Evolutionary conservation across 108 stramenopile genomes (phyloP).

Genomic region (Conticribra weissflogii): DNA sequence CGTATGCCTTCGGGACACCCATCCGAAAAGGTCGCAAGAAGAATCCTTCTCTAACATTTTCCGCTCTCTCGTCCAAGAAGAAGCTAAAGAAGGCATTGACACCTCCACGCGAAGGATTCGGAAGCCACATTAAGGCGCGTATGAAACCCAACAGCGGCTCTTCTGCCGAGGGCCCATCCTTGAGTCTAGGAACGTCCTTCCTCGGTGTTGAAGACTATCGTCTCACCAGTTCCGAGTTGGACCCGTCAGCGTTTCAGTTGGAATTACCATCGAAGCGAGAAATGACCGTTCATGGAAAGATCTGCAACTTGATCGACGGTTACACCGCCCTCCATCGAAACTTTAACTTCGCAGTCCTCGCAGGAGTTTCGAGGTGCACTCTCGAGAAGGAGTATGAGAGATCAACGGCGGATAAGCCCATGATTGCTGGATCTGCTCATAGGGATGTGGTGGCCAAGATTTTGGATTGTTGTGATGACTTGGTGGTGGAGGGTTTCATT

Average conservation of each 20-base stretch:
- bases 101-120: conserved; percentile 36
- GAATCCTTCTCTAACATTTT: conserved; percentile 2
- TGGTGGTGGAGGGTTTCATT: conserved; percentile 59
- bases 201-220: conserved; percentile 30
- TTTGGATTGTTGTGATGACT: conserved; percentile 61
- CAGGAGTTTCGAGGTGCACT: conserved; percentile 30
- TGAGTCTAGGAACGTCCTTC: conserved; percentile 6
- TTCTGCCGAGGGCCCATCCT: not conserved
- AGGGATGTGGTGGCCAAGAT: conserved; percentile 60
- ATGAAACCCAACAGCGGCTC: not conserved
- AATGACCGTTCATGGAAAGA: conserved; percentile 42
- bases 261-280: conserved; percentile 69
- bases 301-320: conserved; percentile 58
- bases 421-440: conserved; percentile 52
- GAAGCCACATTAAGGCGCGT: conserved; percentile 22
- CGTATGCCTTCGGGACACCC: conserved; percentile 15
- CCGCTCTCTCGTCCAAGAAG: conserved; percentile 11
- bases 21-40: conserved; percentile 14
- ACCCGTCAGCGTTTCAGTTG: conserved; percentile 70
- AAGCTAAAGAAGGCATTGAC: conserved; percentile 40
- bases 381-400: conserved; percentile 49
- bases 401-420: conserved; percentile 18
- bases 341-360: conserved; percentile 63
- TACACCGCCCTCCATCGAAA: conserved; percentile 67
- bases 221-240: conserved; percentile 53